Percentiles rank a stretch among this genome's conserved stretches.
phyloP scores from a whole-genome alignment of 441 rosid genomes.

The Pelargonium exstipulatum region DNA sequence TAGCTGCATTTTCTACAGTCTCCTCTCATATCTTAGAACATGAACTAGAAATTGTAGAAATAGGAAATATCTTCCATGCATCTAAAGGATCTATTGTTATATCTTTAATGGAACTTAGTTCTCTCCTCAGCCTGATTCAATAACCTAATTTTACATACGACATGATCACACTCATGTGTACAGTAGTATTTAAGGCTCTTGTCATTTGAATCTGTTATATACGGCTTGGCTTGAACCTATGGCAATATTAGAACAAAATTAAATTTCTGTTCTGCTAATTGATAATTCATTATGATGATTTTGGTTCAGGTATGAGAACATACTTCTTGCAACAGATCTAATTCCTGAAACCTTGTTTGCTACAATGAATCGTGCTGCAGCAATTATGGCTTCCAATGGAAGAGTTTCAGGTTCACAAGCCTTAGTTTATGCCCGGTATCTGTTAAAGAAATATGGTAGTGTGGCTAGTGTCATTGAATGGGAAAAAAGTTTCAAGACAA shows the following conservation, averaged over 20 bases:
- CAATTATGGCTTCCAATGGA: conserved; percentile 59
- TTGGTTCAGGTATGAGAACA: conserved; percentile 79
- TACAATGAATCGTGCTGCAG: conserved; percentile 54
- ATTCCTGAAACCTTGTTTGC: conserved; percentile 81
- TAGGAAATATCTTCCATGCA: background rate
- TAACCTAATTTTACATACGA: background rate
- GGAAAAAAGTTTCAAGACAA: conserved; percentile 69
- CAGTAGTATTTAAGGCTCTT: background rate
- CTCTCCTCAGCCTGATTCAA: conserved; percentile 4
- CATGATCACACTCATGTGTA: no score
- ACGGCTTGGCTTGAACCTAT: background rate
- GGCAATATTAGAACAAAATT: background rate
- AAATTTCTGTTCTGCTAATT: no score
- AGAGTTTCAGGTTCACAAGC: conserved; percentile 65
- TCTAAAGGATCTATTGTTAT: background rate
- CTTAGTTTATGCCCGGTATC: conserved; percentile 68
- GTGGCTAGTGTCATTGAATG: conserved; percentile 83
- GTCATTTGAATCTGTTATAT: background rate
- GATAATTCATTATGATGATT: conserved; percentile 19
- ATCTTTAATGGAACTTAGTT: background rate
- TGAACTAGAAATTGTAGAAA: background rate
- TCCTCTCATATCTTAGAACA: background rate
- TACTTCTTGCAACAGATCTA: conserved; percentile 75
- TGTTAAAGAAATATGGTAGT: conserved; percentile 66
- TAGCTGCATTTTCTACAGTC: background rate